Conservation (phyloP, 1,139 yeast species). For the Eremothecium gossypii region DNA sequence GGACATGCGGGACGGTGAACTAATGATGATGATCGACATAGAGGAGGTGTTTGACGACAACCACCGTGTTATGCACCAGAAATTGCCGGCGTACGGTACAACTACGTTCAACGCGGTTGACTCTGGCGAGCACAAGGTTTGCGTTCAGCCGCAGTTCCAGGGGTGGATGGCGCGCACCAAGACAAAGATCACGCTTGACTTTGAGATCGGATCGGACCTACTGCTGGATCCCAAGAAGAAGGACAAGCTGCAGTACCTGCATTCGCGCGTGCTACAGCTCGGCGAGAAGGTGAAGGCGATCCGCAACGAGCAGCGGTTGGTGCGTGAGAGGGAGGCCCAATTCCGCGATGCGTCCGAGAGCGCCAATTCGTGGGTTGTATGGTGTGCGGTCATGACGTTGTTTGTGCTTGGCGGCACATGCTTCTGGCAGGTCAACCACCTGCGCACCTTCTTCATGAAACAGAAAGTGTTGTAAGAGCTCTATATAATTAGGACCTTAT, state of each 20-base stretch:
- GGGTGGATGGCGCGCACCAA: conserved; percentile 47
- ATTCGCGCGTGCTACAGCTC: conserved; percentile 44
- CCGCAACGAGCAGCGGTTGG: conserved; percentile 54
- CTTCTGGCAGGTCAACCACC: conserved; percentile 57
- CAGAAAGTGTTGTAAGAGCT: conserved; percentile 46
- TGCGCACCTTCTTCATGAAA: conserved; percentile 56
- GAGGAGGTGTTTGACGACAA: conserved; percentile 57
- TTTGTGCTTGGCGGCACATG: conserved; percentile 49
- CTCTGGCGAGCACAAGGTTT: conserved; percentile 64
- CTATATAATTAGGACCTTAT: background rate
- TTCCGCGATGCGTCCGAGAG: conserved; percentile 62
- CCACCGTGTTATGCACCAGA: conserved; percentile 61
- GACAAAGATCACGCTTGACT: conserved; percentile 39
- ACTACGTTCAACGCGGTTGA: conserved; percentile 63
- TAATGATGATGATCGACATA: conserved; percentile 44
- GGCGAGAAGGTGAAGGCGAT: conserved; percentile 48
- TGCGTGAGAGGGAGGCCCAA: conserved; percentile 59
- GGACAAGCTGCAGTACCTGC: conserved; percentile 40
- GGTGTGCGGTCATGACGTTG: conserved; percentile 58
- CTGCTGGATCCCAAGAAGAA: conserved; percentile 44
- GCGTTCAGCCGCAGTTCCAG: conserved; percentile 55
- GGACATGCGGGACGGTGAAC: conserved; percentile 36
- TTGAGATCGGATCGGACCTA: conserved; percentile 44
- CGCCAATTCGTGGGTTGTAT: conserved; percentile 54
- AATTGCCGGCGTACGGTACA: conserved; percentile 49